Evolutionary conservation across 2,329 filamentous ascomycete genomes (phyloP), one percentile per base, ranked within the genome.

Genomic region (Botrytis byssoidea): DNA sequence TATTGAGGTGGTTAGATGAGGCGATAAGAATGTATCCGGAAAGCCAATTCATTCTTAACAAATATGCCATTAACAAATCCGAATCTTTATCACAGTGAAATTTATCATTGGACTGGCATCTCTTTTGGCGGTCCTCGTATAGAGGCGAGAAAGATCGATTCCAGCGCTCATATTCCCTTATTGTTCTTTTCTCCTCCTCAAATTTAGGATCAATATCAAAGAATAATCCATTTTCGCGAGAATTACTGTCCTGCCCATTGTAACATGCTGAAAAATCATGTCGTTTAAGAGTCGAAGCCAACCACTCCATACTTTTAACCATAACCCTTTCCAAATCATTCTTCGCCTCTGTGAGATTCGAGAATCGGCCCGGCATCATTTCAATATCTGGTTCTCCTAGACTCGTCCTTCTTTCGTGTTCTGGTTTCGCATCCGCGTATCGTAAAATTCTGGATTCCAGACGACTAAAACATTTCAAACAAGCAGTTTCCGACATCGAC

Each of bases 131-230:
- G 7, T 57, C 48, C 55, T 72, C 70, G 20, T 67, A 72, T 12
- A 79, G 68, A 6, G 75, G 77, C 22, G 73, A 42, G 37, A 77
- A 79, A 4, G 77, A 75, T n/a, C 73, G 73, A 59, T 78, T 75
- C 77, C 77, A 79, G 8, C 76, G 74, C 60, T 77, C 75, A 48
- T 76, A 79, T 68, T 78, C 77, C n/a, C 75, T 74, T 44, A 79
- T 37, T 1, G 74, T 78, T 29, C 68, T 73, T 6, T 74, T 60
- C 25, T 75, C 71, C 51, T 79, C 76, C 44, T 76, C 74, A 46
- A 75, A 77, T 20, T 74, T 77, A 7, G 76, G 75, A 60, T 79
- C 75, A 7, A 76, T 74, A 69, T 79, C 77, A 35, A 79, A 77
- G 48, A 77, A 77, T 3, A 76, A 29, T n/a, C 44, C 69, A 25